Conservation (phyloP, 306 rosid species). For the Mucuna pruriens region DNA sequence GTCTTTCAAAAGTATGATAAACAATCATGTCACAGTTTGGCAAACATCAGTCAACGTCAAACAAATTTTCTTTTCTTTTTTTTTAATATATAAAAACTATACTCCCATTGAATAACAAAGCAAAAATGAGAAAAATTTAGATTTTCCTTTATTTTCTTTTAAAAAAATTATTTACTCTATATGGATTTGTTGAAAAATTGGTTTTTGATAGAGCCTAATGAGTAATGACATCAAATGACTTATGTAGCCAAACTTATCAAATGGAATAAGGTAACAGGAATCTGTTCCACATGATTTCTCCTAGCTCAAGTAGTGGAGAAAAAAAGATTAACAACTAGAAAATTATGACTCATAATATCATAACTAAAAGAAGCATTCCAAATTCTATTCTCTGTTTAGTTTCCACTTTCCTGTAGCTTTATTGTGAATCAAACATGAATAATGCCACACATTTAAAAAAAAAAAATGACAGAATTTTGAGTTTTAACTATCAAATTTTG, state of each 20-base stretch:
- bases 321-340: background rate
- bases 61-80: background rate
- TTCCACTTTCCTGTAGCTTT: background rate
- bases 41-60: conserved; percentile 10
- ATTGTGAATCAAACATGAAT: conserved; percentile 10
- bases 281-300: background rate
- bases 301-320: conserved; percentile 7
- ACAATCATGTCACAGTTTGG: background rate
- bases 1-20: background rate
- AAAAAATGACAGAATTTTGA: background rate
- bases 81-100: background rate
- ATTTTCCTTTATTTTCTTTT: background rate
- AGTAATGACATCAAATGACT: background rate
- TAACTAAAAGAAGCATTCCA: background rate
- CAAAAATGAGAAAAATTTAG: background rate
- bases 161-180: background rate
- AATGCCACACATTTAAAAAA: background rate
- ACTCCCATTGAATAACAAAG: background rate
- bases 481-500: background rate
- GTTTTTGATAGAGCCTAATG: background rate
- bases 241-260: background rate
- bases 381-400: background rate
- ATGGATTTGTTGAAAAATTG: background rate
- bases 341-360: background rate
- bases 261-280: conserved; percentile 1